Percentiles rank a stretch among this genome's conserved stretches.
Conservation (phyloP, 1,284 basidiomycete species). For the Bondarzewia mesenterica region DNA sequence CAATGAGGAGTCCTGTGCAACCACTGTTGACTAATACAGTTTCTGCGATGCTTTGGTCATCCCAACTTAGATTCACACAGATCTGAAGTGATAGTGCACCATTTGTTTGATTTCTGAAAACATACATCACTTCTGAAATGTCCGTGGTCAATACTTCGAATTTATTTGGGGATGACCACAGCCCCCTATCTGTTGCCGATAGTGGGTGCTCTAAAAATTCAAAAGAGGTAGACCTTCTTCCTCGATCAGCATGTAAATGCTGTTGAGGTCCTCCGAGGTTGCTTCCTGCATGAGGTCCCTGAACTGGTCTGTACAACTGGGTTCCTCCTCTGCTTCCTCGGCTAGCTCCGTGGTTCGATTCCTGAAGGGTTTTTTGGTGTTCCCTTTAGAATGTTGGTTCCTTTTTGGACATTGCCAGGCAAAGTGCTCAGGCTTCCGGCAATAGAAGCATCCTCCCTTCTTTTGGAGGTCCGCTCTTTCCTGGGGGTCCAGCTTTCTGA, state of each 20-base stretch:
- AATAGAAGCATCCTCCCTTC: neutral
- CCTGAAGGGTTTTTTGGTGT: neutral
- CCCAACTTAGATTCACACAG: neutral
- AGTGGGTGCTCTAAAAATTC: neutral
- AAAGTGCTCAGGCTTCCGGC: neutral
- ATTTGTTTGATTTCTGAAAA: neutral
- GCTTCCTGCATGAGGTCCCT: neutral
- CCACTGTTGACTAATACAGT: no score
- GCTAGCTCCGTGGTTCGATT: neutral
- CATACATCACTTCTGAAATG: neutral
- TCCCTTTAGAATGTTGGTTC: neutral
- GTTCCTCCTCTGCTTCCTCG: neutral
- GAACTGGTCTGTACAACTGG: neutral
- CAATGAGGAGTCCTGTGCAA: no score
- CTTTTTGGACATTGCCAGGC: neutral
- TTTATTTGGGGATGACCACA: neutral
- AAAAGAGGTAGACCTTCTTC: neutral
- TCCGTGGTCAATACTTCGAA: neutral
- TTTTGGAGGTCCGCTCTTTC: no score
- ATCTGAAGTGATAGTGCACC: neutral
- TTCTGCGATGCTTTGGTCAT: neutral
- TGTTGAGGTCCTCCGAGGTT: neutral
- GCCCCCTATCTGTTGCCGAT: neutral
- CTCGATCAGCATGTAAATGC: neutral
- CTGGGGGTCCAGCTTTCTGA: no score